Percentiles rank a stretch among this genome's conserved stretches.
Conservation (phyloP, 2,329 filamentous ascomycete species). For the Colletotrichum sp. region DNA sequence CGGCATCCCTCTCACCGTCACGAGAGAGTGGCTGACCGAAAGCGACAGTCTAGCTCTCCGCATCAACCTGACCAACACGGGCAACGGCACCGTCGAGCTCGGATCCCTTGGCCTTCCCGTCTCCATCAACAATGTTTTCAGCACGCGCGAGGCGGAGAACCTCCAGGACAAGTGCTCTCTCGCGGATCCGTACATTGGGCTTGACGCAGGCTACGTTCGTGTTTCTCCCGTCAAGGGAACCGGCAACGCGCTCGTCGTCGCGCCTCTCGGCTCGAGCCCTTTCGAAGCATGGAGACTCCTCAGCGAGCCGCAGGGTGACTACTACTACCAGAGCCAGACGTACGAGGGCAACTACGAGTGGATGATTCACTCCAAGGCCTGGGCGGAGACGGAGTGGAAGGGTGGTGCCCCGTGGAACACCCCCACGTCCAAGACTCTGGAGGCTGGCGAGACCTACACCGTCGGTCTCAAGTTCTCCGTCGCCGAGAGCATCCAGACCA, state of each 20-base stretch:
- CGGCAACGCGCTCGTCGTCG: conserved; percentile 59
- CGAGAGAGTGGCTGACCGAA: conserved; percentile 55
- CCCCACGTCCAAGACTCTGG: conserved; percentile 50
- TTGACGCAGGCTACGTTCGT: conserved; percentile 62
- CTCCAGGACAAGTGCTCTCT: conserved; percentile 58
- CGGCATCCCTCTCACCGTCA: conserved; percentile 46
- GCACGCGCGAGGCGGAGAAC: conserved; percentile 49
- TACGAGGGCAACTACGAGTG: conserved; percentile 68
- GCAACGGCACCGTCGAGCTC: conserved; percentile 48
- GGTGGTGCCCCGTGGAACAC: conserved; percentile 55
- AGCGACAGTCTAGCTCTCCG: conserved; percentile 54
- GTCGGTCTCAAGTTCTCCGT: conserved; percentile 59
- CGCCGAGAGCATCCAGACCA: conserved; percentile 45
- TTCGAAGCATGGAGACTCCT: conserved; percentile 63
- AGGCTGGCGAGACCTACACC: conserved; percentile 47
- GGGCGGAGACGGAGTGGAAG: conserved; percentile 62
- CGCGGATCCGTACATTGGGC: conserved; percentile 64
- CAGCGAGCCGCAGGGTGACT: conserved; percentile 45
- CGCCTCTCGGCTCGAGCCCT: conserved; percentile 48
- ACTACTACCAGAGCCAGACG: conserved; percentile 54
- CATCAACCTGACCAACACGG: conserved; percentile 56
- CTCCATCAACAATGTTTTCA: conserved; percentile 69
- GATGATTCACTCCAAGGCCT: conserved; percentile 59
- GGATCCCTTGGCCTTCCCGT: conserved; percentile 63
- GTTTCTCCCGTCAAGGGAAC: conserved; percentile 55